Percentiles rank a stretch among this genome's conserved stretches.
Conservation (phyloP, 352 stramenopile genomes). For the Saprolegnia parasitica region DNA sequence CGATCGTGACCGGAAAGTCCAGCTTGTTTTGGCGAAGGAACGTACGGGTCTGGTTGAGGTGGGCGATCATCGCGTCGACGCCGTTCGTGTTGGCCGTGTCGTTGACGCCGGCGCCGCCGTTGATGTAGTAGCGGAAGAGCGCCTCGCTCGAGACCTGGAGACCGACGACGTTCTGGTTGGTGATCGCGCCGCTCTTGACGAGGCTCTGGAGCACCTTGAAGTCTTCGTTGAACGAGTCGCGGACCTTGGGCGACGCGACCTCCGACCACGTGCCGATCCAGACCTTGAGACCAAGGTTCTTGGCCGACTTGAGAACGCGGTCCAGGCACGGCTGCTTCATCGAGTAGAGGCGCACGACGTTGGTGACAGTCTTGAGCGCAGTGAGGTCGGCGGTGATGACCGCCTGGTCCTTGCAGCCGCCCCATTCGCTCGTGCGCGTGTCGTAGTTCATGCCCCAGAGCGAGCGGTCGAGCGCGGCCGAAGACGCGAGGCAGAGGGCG, state of each 20-base stretch:
- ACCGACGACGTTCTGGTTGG: conserved; percentile 50
- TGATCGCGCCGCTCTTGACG: conserved; percentile 37
- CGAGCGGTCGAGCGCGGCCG: conserved; percentile 13
- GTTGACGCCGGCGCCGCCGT: conserved; percentile 16
- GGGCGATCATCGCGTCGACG: conserved; percentile 28
- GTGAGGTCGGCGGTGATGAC: conserved; percentile 13
- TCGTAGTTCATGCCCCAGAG: conserved; percentile 28
- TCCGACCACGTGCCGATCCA: conserved; percentile 62
- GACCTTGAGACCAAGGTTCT: conserved; percentile 49
- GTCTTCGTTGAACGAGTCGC: conserved; percentile 45
- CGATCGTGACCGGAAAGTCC: conserved; percentile 52
- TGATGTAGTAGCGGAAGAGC: conserved; percentile 62
- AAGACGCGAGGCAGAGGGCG: background rate
- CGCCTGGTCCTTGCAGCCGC: conserved; percentile 16
- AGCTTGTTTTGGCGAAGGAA: conserved; percentile 41
- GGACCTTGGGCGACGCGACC: conserved; percentile 20
- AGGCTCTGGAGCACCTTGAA: conserved; percentile 40
- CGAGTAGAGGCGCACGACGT: conserved; percentile 24
- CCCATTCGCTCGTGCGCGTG: conserved; percentile 20
- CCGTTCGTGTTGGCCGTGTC: conserved; percentile 12
- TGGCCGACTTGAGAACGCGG: conserved; percentile 44
- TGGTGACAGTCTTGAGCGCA: conserved; percentile 18
- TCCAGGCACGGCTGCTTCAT: conserved; percentile 30
- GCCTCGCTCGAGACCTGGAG: conserved; percentile 63
- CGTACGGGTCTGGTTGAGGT: conserved; percentile 57